Conservation (phyloP, 2,329 filamentous ascomycete species). For the Neofusicoccum ribis region DNA sequence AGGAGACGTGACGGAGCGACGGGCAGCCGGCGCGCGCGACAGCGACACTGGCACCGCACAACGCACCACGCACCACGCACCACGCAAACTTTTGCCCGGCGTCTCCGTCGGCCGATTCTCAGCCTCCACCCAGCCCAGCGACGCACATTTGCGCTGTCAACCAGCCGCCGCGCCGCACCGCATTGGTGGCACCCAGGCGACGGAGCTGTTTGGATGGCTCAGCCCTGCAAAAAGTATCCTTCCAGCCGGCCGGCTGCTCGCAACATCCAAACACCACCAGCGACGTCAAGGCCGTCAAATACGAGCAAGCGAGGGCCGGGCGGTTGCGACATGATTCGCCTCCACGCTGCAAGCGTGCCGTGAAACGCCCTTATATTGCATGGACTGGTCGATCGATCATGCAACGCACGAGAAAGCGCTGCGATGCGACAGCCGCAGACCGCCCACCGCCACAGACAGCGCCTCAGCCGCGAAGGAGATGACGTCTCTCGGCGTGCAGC, state of each 20-base stretch:
- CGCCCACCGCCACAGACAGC: neutral
- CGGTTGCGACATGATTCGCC: neutral
- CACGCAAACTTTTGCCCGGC: neutral
- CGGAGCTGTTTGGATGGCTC: neutral
- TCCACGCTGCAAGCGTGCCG: neutral
- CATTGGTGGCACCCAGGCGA: no score
- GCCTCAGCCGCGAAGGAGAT: neutral
- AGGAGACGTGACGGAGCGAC: neutral
- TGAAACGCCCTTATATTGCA: constrained; percentile 12
- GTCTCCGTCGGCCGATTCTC: neutral
- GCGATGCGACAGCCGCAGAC: neutral
- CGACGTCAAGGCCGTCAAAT: neutral
- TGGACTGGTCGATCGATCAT: constrained; percentile 4
- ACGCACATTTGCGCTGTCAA: neutral
- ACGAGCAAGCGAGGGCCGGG: neutral
- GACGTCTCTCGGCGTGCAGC: neutral
- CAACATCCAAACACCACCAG: neutral
- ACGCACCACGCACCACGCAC: neutral
- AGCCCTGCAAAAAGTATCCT: neutral
- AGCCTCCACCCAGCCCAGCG: neutral
- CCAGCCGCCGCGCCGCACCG: neutral
- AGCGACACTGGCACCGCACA: no score
- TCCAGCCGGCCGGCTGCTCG: neutral
- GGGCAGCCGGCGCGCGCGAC: neutral
- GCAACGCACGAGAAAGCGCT: neutral